Evolutionary conservation across 495 filamentous ascomycete genomes (phyloP).

Genomic region (Daldinia loculata): DNA sequence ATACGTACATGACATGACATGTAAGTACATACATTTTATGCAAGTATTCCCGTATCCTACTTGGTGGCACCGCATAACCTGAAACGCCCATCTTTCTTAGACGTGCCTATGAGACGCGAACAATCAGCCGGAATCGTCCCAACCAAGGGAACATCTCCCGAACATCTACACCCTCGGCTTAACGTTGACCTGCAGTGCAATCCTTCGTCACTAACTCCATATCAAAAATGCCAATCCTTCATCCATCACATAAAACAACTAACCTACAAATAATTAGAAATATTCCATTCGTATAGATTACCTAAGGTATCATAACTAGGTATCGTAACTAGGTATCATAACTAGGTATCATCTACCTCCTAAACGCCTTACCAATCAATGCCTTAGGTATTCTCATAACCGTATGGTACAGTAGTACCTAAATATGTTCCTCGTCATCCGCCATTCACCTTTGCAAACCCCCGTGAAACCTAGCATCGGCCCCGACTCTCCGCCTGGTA

Average conservation of each 20-base stretch:
- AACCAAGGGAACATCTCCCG: conserved; percentile 20
- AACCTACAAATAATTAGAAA: background rate
- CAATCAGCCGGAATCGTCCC: conserved; percentile 16
- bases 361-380: conserved; percentile 31
- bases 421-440: conserved; percentile 10
- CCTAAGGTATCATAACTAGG: background rate
- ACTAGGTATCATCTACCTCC: conserved; percentile 1
- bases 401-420: background rate
- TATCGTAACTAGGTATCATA: conserved; percentile 1
- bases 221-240: background rate
- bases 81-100: conserved; percentile 28
- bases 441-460: conserved; percentile 13
- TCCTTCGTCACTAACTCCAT: background rate
- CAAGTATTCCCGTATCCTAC: conserved; percentile 2
- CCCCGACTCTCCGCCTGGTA: conserved; percentile 67
- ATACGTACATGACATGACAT: conserved; percentile 3
- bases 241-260: too few relatives aligned
- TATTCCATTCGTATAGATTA: conserved; percentile 19
- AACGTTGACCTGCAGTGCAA: background rate
- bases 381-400: conserved; percentile 18
- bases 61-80: conserved; percentile 39
- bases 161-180: conserved; percentile 1
- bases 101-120: conserved; percentile 18
- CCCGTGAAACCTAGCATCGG: conserved; percentile 20
- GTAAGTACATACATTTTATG: background rate